Evolutionary conservation across 2,329 filamentous ascomycete species (phyloP), one percentile per base, ranked within the genome.

Genomic region (Ophiostoma ips): DNA sequence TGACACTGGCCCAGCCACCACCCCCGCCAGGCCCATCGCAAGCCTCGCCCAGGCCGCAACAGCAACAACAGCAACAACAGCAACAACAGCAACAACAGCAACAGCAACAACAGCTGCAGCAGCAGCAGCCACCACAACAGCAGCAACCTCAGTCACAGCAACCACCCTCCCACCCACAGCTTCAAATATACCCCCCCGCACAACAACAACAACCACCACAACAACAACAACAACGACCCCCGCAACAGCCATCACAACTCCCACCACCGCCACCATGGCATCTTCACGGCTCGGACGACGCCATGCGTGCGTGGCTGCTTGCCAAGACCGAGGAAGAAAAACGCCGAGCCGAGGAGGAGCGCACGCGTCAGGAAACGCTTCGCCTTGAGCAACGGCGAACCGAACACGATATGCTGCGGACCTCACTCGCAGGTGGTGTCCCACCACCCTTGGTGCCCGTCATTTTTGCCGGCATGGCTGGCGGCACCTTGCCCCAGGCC

Each of bases 251-350:
- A 13, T 56, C 62, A 9, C 53, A 53, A 31, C 52, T 55, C 5
- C 52, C 55, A 3, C 53, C 54, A 13, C 52, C 56, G n/a, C 56
- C 55, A 12, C 49, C 51, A 44, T 55, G 46, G 52, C 55, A 53
- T 55, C 73, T 76, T 37, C 75, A 79, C 61, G 75, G 74, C 45
- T 71, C 75, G 33, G 82, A 86, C 59, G 83, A 87, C 35, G 75
- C 79, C 3, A 84, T 85, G 79, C 78, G 75, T 54, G 75, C 72
- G 50, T 88, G 83, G 83, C 68, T 87, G 19, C 66, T 75, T 50
- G 79, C 83, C 49, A 86, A 81, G 63, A 70, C 77, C 1, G 84
- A 88, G 63, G 84, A 88, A 60, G 84, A 88, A 60, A 78, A 73
- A 60, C 74, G 79, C 53, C 80, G 69, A 61, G 83, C 87, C 64